Evolutionary conservation across 2,329 filamentous ascomycete genomes (phyloP), one percentile per base, ranked within the genome.

Genomic region (Metarhizium album): DNA sequence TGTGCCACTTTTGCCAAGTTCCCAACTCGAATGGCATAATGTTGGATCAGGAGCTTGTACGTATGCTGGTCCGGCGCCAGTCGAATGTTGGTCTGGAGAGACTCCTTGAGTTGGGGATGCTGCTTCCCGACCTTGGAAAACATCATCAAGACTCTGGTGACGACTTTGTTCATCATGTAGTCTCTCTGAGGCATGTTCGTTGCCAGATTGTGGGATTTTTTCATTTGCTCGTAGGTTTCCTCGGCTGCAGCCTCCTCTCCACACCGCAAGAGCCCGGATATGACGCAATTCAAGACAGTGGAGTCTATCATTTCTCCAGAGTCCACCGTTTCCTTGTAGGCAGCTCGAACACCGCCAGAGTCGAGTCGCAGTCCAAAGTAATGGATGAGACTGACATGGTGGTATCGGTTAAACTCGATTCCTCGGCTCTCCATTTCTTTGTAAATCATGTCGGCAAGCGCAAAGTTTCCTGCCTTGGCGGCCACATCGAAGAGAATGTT

Each of bases 401-500:
- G 89, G 62, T 85, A 90, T 16, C 91, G 85, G 59, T 87, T 87
- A 58, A 84, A 83, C 13, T 72, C 65, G 48, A 91, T 70, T 0
- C 79, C 78, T 29, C 93, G 83, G 14, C 65, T 70, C 47, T 76
- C 72, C 83, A 97, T 90, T 68, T 97, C 90, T 51, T 80, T 75
- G 59, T 90, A 82, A 11, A 97, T 79, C 70, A 88, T 87, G 59
- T 96, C 87, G 3, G 90, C 90, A 22, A 97, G 78, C 1, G 74
- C 73, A 57, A 86, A 95, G 61, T 94, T 93, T 38, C 87, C 86
- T 0, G 88, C 82, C 65, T 93, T 94, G 58, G 88, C 80, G 1
- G 93, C 89, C 11, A 89, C 79, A 62, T 96, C 87, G 59, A 95
- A 96, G 13, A 98, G 76, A 45, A 96, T 86, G 62, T 93, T 95